These are phyloP conservation scores for Boletus tomentosulus DNA, from an alignment of 768 basidiomycete genomes.

Conservation along the genomic window DNA sequence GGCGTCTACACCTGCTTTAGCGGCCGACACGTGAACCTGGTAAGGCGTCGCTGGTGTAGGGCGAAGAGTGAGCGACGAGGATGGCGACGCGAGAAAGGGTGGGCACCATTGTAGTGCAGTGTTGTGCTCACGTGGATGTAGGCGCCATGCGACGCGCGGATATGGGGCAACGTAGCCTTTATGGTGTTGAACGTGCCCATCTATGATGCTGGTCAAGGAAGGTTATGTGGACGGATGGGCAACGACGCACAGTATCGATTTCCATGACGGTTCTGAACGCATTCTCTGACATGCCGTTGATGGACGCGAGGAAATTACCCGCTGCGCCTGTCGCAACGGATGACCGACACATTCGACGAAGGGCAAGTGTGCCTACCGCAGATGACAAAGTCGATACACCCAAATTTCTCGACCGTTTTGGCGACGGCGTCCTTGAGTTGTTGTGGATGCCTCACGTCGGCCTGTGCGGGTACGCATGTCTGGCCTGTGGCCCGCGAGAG, in stretches of 20 bases:
- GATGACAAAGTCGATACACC: slow-evolving; percentile 91
- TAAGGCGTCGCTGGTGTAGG: slow-evolving; percentile 59
- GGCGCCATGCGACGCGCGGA: slow-evolving; percentile 69
- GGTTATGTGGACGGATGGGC: neutral
- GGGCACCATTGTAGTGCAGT: slow-evolving; percentile 73
- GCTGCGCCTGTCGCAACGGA: slow-evolving; percentile 66
- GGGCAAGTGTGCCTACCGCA: slow-evolving; percentile 54
- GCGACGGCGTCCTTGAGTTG: slow-evolving; percentile 72
- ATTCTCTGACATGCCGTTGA: slow-evolving; percentile 78
- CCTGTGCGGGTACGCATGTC: slow-evolving; percentile 67
- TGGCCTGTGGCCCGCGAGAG: slow-evolving; percentile 67
- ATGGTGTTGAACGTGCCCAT: slow-evolving; percentile 92
- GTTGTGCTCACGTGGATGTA: slow-evolving; percentile 91
- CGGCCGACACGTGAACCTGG: slow-evolving; percentile 92
- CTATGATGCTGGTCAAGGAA: slow-evolving; percentile 33
- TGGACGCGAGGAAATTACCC: slow-evolving; percentile 92
- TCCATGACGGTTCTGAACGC: slow-evolving; percentile 91
- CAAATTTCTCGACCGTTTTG: slow-evolving; percentile 70
- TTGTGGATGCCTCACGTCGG: slow-evolving; percentile 78
- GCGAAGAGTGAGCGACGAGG: neutral
- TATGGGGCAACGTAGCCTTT: slow-evolving; percentile 79
- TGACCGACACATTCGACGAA: neutral
- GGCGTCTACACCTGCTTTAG: slow-evolving; percentile 93
- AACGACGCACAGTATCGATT: slow-evolving; percentile 74
- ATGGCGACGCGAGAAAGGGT: neutral